These are phyloP conservation scores for Phyllosticta paracitricarpa DNA, from an alignment of 2,329 filamentous ascomycete species.

Conservation along the genomic window DNA sequence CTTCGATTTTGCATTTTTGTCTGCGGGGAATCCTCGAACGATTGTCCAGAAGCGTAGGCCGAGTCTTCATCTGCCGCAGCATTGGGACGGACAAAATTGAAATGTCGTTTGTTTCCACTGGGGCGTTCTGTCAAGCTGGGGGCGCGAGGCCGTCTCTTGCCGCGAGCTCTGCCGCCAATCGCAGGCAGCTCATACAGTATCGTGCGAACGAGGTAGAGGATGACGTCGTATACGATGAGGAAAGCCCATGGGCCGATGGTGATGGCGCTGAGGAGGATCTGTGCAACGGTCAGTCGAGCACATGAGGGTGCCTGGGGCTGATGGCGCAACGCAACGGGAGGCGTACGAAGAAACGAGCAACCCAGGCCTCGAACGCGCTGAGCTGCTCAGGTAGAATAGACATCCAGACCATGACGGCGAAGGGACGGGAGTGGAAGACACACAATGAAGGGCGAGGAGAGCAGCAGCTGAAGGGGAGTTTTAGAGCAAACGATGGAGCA, in stretches of 20 bases:
- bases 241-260: constrained; percentile 54
- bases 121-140: constrained; percentile 51
- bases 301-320: not conserved
- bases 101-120: constrained; percentile 36
- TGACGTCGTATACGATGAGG: constrained; percentile 53
- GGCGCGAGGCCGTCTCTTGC: constrained; percentile 49
- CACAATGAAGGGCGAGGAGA: not conserved
- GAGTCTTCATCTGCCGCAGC: not conserved
- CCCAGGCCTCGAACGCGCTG: constrained; percentile 50
- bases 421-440: not conserved
- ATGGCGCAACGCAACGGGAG: constrained; percentile 1
- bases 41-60: not conserved
- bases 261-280: constrained; percentile 52
- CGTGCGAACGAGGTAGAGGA: constrained; percentile 51
- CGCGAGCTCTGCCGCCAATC: constrained; percentile 51
- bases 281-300: constrained; percentile 6
- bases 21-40: not conserved
- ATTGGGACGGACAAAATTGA: constrained; percentile 31
- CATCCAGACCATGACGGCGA: constrained; percentile 48
- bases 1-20: not conserved
- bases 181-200: constrained; percentile 49
- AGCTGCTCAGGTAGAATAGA: constrained; percentile 54
- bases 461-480: not conserved
- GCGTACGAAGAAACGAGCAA: constrained; percentile 52
- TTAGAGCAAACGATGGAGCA: not conserved